A percentile compares a stretch with the other conserved stretches of the same genome.
Conservation (phyloP, 768 basidiomycete species). For the Tylopilus sp. region DNA sequence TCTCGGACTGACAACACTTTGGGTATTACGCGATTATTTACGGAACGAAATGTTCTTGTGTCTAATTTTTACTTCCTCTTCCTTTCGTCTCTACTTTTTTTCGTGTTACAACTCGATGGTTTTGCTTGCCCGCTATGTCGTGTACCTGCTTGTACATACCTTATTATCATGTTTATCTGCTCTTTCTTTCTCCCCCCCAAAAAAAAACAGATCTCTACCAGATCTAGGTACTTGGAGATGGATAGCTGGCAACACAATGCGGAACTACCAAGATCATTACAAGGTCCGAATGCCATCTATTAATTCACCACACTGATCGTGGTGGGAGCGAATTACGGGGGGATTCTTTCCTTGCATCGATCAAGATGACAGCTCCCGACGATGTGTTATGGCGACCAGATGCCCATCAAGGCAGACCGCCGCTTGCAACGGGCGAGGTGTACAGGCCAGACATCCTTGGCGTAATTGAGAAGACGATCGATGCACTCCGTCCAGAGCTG, state of each 20-base stretch:
- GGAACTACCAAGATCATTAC: constrained; percentile 2
- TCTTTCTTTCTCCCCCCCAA: background rate
- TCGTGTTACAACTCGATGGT: constrained; percentile 16
- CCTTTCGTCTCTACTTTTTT: background rate
- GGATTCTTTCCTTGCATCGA: background rate
- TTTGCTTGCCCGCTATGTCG: constrained; percentile 22
- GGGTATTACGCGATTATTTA: constrained; percentile 15
- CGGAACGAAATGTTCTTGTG: constrained; percentile 9
- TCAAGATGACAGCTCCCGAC: background rate
- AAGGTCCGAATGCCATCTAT: background rate
- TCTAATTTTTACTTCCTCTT: background rate
- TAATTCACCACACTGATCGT: background rate
- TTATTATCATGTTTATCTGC: constrained; percentile 35
- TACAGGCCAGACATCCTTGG: constrained; percentile 57
- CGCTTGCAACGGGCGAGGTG: constrained; percentile 25
- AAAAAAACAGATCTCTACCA: background rate
- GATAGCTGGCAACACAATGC: constrained; percentile 2
- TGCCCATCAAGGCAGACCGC: background rate
- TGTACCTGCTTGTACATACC: constrained; percentile 36
- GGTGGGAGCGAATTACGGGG: background rate
- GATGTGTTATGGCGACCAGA: constrained; percentile 4
- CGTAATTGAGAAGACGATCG: constrained; percentile 56
- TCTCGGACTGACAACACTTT: constrained; percentile 11
- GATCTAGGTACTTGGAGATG: constrained; percentile 3
- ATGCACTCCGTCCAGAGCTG: constrained; percentile 51